Evolutionary conservation across 148 eudicot species (phyloP).

Genomic region (Drosera capensis): DNA sequence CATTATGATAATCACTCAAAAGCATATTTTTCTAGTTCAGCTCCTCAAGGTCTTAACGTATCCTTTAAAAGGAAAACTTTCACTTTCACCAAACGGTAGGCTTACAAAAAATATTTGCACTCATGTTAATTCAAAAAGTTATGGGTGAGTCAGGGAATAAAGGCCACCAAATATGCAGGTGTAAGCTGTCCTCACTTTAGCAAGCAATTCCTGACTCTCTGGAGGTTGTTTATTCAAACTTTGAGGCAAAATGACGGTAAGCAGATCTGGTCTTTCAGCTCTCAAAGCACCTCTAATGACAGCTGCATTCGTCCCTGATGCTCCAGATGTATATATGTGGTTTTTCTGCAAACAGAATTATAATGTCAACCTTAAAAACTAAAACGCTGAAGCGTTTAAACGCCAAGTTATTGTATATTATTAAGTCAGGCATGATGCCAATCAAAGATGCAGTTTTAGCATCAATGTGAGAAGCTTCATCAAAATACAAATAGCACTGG

Average conservation of each 20-base stretch:
- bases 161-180: neutral
- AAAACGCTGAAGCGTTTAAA: neutral
- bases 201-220: slow-evolving; percentile 87
- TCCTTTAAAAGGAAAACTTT: neutral
- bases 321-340: slow-evolving; percentile 91
- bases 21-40: neutral
- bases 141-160: neutral
- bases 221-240: slow-evolving; percentile 88
- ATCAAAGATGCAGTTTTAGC: too few species aligned
- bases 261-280: slow-evolving; percentile 87
- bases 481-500: too few species aligned
- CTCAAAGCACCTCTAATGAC: slow-evolving; percentile 97
- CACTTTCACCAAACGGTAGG: neutral
- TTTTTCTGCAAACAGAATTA: slow-evolving; percentile 46
- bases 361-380: slow-evolving; percentile 1
- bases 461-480: too few species aligned
- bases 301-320: slow-evolving; percentile 98
- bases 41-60: neutral
- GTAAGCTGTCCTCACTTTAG: slow-evolving; percentile 45
- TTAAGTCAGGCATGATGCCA: too few species aligned
- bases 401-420: too few species aligned
- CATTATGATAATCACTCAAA: too few species aligned
- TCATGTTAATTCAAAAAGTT: neutral
- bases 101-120: neutral
- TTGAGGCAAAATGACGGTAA: slow-evolving; percentile 94